Evolutionary conservation across 345 rosid genomes (phyloP).

Genomic region (Crucihimalaya himalaica): DNA sequence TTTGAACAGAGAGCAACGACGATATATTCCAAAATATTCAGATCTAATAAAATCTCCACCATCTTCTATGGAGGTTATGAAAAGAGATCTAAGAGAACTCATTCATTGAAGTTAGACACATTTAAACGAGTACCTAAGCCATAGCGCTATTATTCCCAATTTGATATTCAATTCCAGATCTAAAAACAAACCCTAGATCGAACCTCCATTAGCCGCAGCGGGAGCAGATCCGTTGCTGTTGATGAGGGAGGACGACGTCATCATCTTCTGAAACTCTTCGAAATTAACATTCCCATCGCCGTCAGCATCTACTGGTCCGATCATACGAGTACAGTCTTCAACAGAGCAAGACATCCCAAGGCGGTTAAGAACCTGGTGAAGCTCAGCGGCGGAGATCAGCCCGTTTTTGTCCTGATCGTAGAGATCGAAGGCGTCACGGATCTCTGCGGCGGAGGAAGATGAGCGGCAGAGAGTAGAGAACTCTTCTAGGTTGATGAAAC

Average conservation of each 20-base stretch:
- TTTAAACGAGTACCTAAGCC: background rate
- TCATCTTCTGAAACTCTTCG: constrained; percentile 82
- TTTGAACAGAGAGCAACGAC: constrained; percentile 1
- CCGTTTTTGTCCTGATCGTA: constrained; percentile 85
- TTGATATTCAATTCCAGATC: background rate
- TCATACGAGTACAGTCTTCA: constrained; percentile 72
- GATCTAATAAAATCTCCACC: constrained; percentile 1
- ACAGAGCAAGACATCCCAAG: constrained; percentile 65
- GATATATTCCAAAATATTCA: background rate
- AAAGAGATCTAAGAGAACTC: background rate
- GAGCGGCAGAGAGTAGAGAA: constrained; percentile 63
- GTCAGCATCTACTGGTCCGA: constrained; percentile 69
- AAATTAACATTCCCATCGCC: constrained; percentile 87
- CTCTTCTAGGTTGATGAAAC: constrained; percentile 62
- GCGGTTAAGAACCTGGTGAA: constrained; percentile 66
- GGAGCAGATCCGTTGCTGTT: constrained; percentile 6
- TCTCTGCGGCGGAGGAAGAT: constrained; percentile 55
- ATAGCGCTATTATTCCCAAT: constrained; percentile 4
- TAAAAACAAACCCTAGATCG: background rate
- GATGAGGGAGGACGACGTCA: constrained; percentile 46
- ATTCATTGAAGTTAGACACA: constrained; percentile 23
- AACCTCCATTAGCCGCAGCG: background rate
- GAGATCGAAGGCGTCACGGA: constrained; percentile 87
- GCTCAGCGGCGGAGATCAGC: constrained; percentile 67
- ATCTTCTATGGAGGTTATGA: background rate